Evolutionary conservation across 2,329 filamentous ascomycete species (phyloP).

Genomic region (Didymella arachidicola): DNA sequence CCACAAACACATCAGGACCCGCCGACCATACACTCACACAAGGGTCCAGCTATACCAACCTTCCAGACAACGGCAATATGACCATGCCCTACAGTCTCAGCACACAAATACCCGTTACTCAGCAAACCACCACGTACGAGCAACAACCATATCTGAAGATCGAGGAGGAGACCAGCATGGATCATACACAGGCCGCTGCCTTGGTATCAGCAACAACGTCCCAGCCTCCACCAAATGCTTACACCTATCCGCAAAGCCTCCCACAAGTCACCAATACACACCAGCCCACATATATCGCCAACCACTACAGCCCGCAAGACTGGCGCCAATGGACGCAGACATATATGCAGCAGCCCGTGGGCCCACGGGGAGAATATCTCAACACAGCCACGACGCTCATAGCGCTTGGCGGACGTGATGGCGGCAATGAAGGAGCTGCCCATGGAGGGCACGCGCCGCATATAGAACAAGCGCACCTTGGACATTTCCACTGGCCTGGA

Average conservation of each 20-base stretch:
- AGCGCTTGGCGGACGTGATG: constrained; percentile 46
- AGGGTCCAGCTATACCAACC: constrained; percentile 30
- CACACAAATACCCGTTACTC: constrained; percentile 31
- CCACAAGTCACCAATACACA: constrained; percentile 30
- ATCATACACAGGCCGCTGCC: constrained; percentile 41
- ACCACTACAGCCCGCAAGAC: constrained; percentile 38
- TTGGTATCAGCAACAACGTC: constrained; percentile 38
- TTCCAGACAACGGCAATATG: constrained; percentile 20
- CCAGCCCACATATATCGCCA: constrained; percentile 35
- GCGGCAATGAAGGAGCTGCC: constrained; percentile 28
- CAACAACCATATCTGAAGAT: constrained; percentile 38
- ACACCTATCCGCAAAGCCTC: constrained; percentile 35
- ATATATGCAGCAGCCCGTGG: constrained; percentile 39
- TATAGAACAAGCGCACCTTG: constrained; percentile 33
- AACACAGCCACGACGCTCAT: constrained; percentile 52
- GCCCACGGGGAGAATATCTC: constrained; percentile 45
- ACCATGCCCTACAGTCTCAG: constrained; percentile 40
- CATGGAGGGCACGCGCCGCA: constrained; percentile 22
- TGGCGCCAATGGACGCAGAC: constrained; percentile 50
- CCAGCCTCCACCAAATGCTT: constrained; percentile 33
- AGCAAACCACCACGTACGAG: constrained; percentile 36
- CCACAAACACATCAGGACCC: constrained; percentile 23
- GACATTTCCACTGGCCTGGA: constrained; percentile 42
- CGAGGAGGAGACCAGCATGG: constrained; percentile 39
- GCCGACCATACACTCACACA: constrained; percentile 36